These are phyloP conservation scores for Candida adriatica DNA, from an alignment of 805 yeast genomes.

Conservation along the genomic window DNA sequence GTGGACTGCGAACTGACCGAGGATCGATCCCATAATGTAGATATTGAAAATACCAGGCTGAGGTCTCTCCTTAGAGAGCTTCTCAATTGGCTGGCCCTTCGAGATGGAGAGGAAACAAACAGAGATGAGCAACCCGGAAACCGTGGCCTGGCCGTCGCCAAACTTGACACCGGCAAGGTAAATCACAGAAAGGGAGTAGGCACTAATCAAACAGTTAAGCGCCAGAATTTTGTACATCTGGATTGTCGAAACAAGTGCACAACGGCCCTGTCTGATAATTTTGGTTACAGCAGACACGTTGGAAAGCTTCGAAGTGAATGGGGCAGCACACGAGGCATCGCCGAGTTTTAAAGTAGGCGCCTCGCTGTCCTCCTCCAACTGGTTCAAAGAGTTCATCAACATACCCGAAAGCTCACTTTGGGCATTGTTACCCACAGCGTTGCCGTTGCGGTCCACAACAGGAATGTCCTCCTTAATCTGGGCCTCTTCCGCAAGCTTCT, in stretches of 20 bases:
- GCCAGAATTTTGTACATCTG: constrained; percentile 99
- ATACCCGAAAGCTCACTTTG: constrained; percentile 53
- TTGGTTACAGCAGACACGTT: constrained; percentile 90
- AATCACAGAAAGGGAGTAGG: constrained; percentile 89
- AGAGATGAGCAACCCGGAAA: constrained; percentile 85
- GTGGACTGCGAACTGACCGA: constrained; percentile 95
- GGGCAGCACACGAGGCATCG: constrained; percentile 99
- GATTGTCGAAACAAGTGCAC: constrained; percentile 93
- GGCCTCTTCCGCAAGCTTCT: constrained; percentile 49
- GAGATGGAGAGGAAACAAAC: constrained; percentile 95
- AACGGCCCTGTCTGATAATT: constrained; percentile 95
- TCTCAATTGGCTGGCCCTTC: constrained; percentile 84
- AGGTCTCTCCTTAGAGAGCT: constrained; percentile 89
- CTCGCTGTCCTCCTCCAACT: constrained; percentile 60
- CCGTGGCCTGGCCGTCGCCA: constrained; percentile 97
- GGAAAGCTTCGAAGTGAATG: constrained; percentile 91
- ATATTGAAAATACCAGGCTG: constrained; percentile 94
- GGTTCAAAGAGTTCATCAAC: constrained; percentile 47
- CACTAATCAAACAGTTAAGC: constrained; percentile 91
- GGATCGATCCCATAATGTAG: constrained; percentile 95
- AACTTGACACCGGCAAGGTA: constrained; percentile 96
- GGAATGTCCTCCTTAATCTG: constrained; percentile 25
- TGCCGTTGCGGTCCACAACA: constrained; percentile 26
- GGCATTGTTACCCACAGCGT: constrained; percentile 27
- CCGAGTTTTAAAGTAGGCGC: constrained; percentile 93